Conservation (phyloP, 345 rosid species). For the Combretum micranthum region DNA sequence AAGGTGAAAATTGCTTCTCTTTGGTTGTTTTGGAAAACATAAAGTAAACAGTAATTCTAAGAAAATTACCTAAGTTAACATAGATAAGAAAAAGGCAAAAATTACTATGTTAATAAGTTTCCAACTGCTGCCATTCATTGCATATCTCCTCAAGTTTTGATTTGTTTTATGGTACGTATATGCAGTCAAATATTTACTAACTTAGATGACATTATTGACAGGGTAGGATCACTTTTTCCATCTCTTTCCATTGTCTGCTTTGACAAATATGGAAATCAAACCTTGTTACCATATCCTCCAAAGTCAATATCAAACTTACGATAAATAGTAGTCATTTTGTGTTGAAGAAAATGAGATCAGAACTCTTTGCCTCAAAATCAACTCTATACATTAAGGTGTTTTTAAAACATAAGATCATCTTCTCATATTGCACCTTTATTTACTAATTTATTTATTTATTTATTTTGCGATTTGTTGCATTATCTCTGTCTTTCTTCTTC, state of each 20-base stretch:
- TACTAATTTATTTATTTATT: background rate
- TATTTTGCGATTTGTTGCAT: background rate
- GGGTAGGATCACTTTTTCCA: constrained; percentile 52
- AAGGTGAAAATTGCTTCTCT: no score
- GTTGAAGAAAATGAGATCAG: constrained; percentile 20
- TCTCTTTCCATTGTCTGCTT: constrained; percentile 31
- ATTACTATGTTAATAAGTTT: no score
- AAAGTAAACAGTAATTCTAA: no score
- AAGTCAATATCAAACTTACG: constrained; percentile 25
- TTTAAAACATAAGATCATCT: background rate
- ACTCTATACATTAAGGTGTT: constrained; percentile 40
- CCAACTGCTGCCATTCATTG: no score
- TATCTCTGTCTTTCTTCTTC: constrained; percentile 5
- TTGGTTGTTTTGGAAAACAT: no score
- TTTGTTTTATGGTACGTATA: no score
- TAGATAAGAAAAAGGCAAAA: no score
- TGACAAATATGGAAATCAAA: constrained; percentile 41
- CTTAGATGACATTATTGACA: constrained; percentile 12
- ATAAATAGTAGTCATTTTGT: constrained; percentile 10
- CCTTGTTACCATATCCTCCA: constrained; percentile 31
- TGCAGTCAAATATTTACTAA: no score
- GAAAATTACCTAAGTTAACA: no score
- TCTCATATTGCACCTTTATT: constrained; percentile 1
- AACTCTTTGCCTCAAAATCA: constrained; percentile 27
- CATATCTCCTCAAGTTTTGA: no score